phyloP scores from a whole-genome alignment of 73 alveolate genomes.

The Tetrahymena borealis region DNA sequence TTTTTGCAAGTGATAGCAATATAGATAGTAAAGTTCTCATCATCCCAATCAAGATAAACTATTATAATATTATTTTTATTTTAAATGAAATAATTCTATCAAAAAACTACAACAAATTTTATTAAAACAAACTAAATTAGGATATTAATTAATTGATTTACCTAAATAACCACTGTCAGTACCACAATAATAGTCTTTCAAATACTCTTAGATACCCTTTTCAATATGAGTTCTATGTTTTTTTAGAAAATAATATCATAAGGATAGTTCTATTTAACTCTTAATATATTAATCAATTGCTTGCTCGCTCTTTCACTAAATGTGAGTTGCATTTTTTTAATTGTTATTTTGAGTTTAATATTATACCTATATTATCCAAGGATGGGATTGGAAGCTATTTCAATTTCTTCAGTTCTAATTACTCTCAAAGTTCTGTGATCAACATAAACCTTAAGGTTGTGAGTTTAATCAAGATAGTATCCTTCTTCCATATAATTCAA shows the following conservation, averaged over 20 bases:
- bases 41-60: slow-evolving; percentile 1
- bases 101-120: no score
- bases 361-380: neutral
- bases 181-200: neutral
- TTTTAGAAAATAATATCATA: neutral
- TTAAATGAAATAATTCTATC: neutral
- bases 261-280: no score
- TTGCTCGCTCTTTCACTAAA: neutral
- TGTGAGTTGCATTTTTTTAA: neutral
- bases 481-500: neutral
- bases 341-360: neutral
- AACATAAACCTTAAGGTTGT: neutral
- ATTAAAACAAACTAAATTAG: no score
- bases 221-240: neutral
- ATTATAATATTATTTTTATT: neutral
- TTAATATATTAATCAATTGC: no score
- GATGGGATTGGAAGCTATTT: neutral
- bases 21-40: neutral
- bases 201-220: neutral
- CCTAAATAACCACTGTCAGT: neutral
- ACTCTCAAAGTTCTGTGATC: neutral
- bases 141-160: neutral
- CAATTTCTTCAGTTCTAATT: neutral
- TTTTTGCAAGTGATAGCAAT: neutral
- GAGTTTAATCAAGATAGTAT: neutral